Percentiles rank a stretch among this genome's conserved stretches.
Evolutionary conservation across 225 moss, liverwort and hornwort species (phyloP).

Genomic region (Physcomitrellopsis africana): DNA sequence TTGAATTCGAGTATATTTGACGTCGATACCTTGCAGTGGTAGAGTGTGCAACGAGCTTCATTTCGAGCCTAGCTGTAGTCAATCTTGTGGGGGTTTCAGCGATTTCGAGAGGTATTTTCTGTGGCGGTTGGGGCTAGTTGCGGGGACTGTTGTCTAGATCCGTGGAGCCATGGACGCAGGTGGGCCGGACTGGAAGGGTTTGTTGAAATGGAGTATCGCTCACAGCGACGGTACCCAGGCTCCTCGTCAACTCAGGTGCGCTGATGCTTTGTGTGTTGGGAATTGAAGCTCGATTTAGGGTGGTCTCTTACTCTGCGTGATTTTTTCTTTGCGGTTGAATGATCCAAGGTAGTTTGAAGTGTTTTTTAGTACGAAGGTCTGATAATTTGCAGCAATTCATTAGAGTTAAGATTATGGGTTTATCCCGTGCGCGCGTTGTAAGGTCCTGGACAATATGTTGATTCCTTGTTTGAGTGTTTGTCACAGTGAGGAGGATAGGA

Average conservation of each 20-base stretch:
- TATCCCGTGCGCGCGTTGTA: neutral
- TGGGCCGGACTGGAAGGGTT: constrained; percentile 75
- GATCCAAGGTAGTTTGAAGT: neutral
- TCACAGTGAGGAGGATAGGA: constrained; percentile 77
- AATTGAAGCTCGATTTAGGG: constrained; percentile 11
- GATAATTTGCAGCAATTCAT: neutral
- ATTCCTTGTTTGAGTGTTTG: neutral
- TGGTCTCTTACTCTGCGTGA: neutral
- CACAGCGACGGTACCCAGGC: constrained; percentile 72
- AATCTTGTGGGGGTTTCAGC: neutral
- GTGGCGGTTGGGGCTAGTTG: neutral
- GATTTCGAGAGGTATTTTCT: neutral
- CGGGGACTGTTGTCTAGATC: constrained; percentile 3
- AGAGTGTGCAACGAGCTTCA: neutral
- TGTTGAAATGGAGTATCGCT: constrained; percentile 88
- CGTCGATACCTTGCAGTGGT: neutral
- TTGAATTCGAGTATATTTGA: neutral
- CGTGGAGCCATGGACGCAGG: constrained; percentile 47
- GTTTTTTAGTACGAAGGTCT: neutral
- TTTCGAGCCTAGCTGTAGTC: neutral
- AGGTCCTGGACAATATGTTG: constrained; percentile 10
- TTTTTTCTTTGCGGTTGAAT: neutral
- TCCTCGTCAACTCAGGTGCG: constrained; percentile 73
- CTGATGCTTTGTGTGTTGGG: neutral
- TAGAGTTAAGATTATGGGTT: neutral